phyloP scores from a whole-genome alignment of 257 asterid genomes.

The Ehretia macrophylla region DNA sequence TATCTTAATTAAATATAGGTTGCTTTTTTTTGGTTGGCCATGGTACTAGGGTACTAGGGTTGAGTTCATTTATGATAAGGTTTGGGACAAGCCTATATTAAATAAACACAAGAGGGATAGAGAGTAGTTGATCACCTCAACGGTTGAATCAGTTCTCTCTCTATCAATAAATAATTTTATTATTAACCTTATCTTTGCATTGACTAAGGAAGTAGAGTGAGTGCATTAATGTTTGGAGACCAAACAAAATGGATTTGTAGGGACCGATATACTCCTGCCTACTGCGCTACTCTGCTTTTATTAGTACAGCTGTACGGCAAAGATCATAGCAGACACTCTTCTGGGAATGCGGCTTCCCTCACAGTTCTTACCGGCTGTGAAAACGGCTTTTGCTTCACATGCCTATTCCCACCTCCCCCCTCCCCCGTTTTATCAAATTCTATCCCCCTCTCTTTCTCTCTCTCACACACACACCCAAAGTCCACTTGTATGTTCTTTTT shows the following conservation, averaged over 20 bases:
- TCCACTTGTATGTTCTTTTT: no score
- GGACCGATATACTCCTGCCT: constrained; percentile 30
- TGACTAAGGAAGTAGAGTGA: constrained; percentile 23
- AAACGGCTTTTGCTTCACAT: constrained; percentile 38
- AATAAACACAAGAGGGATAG: no score
- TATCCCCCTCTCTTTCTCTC: not conserved
- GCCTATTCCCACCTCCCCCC: constrained; percentile 15
- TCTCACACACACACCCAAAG: no score
- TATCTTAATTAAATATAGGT: no score
- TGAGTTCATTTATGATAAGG: no score
- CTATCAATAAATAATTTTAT: no score
- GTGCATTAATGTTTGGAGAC: constrained; percentile 15
- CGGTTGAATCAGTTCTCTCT: no score
- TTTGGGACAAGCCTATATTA: no score
- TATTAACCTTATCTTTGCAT: constrained; percentile 6
- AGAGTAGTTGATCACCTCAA: no score
- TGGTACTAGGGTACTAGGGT: no score
- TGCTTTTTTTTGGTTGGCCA: no score
- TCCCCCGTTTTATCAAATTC: not conserved
- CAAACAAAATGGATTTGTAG: constrained; percentile 25
- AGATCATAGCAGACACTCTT: constrained; percentile 37
- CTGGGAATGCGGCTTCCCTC: constrained; percentile 44
- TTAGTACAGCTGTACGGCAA: constrained; percentile 45
- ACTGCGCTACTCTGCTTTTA: constrained; percentile 3
- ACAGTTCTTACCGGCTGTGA: constrained; percentile 29